A percentile compares a stretch with the other conserved stretches of the same genome.
Evolutionary conservation across 371 early-diverging fungal species (phyloP).

Genomic region (Haplosporangium sp.): DNA sequence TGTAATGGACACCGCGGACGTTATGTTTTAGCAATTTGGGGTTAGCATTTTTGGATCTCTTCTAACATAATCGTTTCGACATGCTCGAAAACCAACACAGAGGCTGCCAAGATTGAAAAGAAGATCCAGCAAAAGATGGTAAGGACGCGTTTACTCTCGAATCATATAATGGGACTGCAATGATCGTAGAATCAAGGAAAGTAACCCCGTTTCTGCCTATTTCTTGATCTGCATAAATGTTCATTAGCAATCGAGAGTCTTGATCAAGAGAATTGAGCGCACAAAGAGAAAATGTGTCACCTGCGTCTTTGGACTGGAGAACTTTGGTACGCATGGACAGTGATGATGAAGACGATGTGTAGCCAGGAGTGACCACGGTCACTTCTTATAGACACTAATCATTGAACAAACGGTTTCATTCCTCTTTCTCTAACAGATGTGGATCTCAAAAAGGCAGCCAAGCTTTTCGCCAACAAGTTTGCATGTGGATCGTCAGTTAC

Average conservation of each 20-base stretch:
- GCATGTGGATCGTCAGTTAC: constrained; percentile 94
- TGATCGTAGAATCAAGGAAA: neutral
- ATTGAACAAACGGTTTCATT: neutral
- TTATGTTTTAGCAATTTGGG: constrained; percentile 49
- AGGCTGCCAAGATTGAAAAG: constrained; percentile 80
- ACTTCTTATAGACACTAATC: neutral
- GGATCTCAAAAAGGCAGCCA: constrained; percentile 95
- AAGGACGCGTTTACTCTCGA: constrained; percentile 13
- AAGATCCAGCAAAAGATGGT: constrained; percentile 82
- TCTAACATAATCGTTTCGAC: neutral
- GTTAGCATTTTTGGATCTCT: neutral
- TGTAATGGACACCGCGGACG: constrained; percentile 50
- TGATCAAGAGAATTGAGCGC: constrained; percentile 86
- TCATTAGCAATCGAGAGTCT: constrained; percentile 61
- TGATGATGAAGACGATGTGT: neutral
- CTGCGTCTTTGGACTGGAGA: constrained; percentile 80
- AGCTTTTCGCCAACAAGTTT: constrained; percentile 91
- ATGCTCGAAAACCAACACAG: constrained; percentile 18
- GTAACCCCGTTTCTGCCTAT: neutral
- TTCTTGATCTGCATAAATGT: neutral
- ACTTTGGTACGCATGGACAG: constrained; percentile 66
- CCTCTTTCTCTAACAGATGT: constrained; percentile 65
- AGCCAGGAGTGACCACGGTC: too few species aligned
- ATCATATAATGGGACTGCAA: neutral
- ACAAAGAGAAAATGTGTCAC: constrained; percentile 92